phyloP scores from a whole-genome alignment of 805 yeast species.

The Yarrowia sp. region DNA sequence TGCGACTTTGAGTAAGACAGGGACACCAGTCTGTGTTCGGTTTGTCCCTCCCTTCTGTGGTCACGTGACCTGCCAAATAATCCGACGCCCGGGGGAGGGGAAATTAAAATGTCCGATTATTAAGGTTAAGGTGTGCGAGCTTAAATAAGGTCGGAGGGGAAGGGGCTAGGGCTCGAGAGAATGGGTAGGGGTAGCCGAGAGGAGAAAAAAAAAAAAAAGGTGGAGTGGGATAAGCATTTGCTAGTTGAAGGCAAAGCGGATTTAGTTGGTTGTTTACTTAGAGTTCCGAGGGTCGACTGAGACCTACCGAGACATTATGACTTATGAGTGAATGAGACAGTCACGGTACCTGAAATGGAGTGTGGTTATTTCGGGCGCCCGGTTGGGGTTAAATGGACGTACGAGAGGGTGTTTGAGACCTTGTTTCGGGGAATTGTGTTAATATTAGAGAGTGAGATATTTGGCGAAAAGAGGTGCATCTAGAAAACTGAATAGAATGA shows the following conservation, averaged over 20 bases:
- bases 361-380: too few relatives aligned
- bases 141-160: slow-evolving; percentile 21
- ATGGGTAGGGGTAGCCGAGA: slow-evolving; percentile 24
- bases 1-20: too few relatives aligned
- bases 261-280: background rate
- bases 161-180: slow-evolving; percentile 11
- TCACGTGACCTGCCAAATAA: slow-evolving; percentile 24
- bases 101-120: slow-evolving; percentile 22
- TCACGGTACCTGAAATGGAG: slow-evolving; percentile 3
- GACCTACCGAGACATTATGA: too few relatives aligned
- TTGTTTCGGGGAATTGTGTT: too few relatives aligned
- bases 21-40: too few relatives aligned
- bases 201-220: background rate
- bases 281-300: background rate
- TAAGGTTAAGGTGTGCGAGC: slow-evolving; percentile 24
- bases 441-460: too few relatives aligned
- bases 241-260: background rate
- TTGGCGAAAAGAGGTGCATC: too few relatives aligned
- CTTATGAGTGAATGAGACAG: background rate
- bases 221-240: background rate
- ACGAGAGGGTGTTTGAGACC: too few relatives aligned
- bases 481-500: too few relatives aligned
- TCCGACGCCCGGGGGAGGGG: slow-evolving; percentile 37
- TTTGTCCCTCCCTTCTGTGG: too few relatives aligned
- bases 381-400: too few relatives aligned